Base-by-base conservation (phyloP, 2,329 filamentous ascomycete genomes). In the Alternaria viburni region DNA sequence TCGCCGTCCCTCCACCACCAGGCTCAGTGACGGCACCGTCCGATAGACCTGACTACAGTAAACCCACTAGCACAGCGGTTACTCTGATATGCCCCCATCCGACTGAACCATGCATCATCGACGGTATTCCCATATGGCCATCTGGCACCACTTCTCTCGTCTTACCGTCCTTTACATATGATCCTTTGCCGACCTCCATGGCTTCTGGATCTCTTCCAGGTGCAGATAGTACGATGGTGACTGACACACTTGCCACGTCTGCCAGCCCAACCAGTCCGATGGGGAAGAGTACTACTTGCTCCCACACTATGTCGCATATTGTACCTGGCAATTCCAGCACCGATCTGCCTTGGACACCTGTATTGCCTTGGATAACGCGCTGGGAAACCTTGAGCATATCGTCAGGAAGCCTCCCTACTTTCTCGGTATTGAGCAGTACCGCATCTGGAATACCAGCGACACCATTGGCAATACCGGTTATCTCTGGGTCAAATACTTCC, bases 121-220 rank as follows among this genome's bases (percentile, higher is more conserved):
- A 58, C 15, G 54, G 59, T 17, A 62, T 58, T 15, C 23, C 54
- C 3, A 46, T 62, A 17, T 62, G 49, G 47, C 59, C 54, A 3
- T 51, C 21, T 26, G 45, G 45, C 0, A 56, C 45, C 3, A 61
- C 58, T 1, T 49, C 41, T 12, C 45, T 61, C 3, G 11, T 36
- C 12, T 7, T 56, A 13, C 51, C 45, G n/a, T 12, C 28, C 13
- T 51, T 45, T 21, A 17, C 23, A 13, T 59, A 44, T 19, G 26
- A 45, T 13, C 56, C 46, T 7, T 32, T 51, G 6, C 36, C 56
- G 21, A 59, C 25, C 6, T 52, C 41, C 13, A 45, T 30, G 17
- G 12, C n/a, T 21, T 45, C 41, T 46, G 25, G 13, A 1, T 5
- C 21, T 15, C 17, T 26, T 15, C 8, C 52, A 44, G 5, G 11